phyloP scores from a whole-genome alignment of 306 rosid genomes.

The Quercus ilex region DNA sequence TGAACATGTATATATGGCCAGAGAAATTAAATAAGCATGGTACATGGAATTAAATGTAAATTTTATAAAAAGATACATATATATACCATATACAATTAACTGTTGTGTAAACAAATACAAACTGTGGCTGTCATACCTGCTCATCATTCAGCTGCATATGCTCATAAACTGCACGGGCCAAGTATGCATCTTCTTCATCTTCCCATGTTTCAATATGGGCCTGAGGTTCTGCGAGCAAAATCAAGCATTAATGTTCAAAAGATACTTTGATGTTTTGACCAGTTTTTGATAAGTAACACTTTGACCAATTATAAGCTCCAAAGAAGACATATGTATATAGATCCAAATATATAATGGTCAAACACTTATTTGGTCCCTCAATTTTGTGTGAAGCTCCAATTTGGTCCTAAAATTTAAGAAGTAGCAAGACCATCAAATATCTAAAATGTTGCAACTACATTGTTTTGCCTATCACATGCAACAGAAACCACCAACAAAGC shows the following conservation, averaged over 20 bases:
- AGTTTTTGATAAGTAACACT: neutral
- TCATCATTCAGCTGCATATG: conserved; percentile 70
- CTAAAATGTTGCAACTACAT: neutral
- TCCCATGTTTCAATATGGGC: conserved; percentile 54
- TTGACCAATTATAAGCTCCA: neutral
- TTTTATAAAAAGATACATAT: neutral
- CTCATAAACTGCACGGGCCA: conserved; percentile 67
- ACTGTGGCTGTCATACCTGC: conserved; percentile 41
- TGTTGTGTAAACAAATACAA: neutral
- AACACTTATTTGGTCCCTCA: neutral
- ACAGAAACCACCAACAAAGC: neutral
- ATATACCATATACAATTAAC: neutral
- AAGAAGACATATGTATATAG: neutral
- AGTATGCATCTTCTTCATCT: conserved; percentile 74
- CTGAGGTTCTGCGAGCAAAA: conserved; percentile 41
- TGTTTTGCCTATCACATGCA: neutral
- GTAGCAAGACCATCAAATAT: neutral
- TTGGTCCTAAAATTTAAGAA: neutral
- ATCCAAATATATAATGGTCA: neutral
- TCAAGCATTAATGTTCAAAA: conserved; percentile 21
- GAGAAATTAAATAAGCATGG: neutral
- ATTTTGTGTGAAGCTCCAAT: neutral
- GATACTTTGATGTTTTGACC: neutral
- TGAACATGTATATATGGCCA: neutral
- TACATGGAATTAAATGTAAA: neutral